Evolutionary conservation across 345 rosid genomes (phyloP).

Genomic region (Lumnitzera racemosa): DNA sequence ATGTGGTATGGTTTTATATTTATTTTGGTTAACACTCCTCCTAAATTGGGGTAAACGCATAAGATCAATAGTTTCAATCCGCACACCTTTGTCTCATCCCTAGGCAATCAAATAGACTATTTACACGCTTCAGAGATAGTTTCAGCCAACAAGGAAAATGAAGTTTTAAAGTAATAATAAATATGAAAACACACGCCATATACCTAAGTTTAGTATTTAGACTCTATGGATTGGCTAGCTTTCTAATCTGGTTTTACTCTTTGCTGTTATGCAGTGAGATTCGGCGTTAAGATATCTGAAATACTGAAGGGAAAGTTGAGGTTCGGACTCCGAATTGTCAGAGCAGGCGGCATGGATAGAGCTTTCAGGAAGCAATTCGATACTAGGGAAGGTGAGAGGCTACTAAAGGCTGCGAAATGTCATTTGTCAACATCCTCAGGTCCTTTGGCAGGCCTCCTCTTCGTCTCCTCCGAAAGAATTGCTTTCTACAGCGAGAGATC

Average conservation of each 20-base stretch:
- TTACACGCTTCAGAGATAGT: no score
- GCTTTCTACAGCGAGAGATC: conserved; percentile 48
- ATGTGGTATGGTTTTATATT: no score
- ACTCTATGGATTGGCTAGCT: no score
- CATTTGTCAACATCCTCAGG: conserved; percentile 42
- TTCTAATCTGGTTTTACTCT: background rate
- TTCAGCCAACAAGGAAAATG: no score
- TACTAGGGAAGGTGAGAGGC: conserved; percentile 29
- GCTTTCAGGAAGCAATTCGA: conserved; percentile 30
- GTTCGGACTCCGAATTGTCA: conserved; percentile 33
- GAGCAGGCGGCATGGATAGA: conserved; percentile 36
- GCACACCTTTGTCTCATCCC: no score
- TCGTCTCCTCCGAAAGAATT: conserved; percentile 29
- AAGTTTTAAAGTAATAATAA: no score
- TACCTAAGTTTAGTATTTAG: no score
- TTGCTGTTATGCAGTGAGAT: conserved; percentile 23
- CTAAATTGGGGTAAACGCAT: no score
- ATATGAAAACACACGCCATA: no score
- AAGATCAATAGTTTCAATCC: no score
- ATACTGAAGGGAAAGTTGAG: conserved; percentile 41
- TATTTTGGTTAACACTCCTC: no score
- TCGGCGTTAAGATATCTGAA: conserved; percentile 34
- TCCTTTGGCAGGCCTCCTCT: conserved; percentile 46
- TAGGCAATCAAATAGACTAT: no score
- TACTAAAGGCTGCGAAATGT: conserved; percentile 38